These are phyloP conservation scores for Saussurea involucrata DNA, from an alignment of 129 eudicot species.

Conservation along the genomic window DNA sequence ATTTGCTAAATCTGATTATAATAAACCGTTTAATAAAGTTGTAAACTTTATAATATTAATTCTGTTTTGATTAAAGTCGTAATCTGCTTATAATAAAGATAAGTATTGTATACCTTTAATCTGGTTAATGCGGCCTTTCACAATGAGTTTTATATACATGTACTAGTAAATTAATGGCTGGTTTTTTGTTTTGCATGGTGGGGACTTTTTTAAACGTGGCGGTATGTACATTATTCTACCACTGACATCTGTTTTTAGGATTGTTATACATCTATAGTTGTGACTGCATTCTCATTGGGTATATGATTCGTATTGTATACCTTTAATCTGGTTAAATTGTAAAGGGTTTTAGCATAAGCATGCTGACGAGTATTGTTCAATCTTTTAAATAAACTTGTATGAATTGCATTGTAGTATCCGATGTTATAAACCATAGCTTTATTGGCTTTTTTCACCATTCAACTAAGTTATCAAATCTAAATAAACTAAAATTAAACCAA, in stretches of 20 bases:
- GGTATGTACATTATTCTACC: constrained; percentile 57
- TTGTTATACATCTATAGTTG: too few relatives aligned
- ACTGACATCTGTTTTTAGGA: not conserved
- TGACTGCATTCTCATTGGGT: not conserved
- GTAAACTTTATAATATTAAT: too few relatives aligned
- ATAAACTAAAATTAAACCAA: too few relatives aligned
- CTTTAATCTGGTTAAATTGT: not conserved
- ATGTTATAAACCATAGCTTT: too few relatives aligned
- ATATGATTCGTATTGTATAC: not conserved
- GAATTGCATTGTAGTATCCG: not conserved
- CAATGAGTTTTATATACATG: not conserved
- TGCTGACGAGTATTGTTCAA: not conserved
- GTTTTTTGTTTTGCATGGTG: constrained; percentile 73
- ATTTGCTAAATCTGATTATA: too few relatives aligned
- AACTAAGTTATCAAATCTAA: too few relatives aligned
- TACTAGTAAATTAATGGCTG: constrained; percentile 19
- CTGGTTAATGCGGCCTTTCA: constrained; percentile 4
- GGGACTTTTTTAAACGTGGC: constrained; percentile 74
- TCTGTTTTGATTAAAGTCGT: too few relatives aligned
- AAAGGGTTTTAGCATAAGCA: not conserved
- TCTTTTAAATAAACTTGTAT: too few relatives aligned
- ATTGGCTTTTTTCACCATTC: not conserved
- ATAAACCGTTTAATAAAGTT: too few relatives aligned
- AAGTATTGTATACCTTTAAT: too few relatives aligned
- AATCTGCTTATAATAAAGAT: too few relatives aligned